These are phyloP conservation scores for Solanum hybrid DNA, from an alignment of 305 asterid genomes.

Conservation along the genomic window DNA sequence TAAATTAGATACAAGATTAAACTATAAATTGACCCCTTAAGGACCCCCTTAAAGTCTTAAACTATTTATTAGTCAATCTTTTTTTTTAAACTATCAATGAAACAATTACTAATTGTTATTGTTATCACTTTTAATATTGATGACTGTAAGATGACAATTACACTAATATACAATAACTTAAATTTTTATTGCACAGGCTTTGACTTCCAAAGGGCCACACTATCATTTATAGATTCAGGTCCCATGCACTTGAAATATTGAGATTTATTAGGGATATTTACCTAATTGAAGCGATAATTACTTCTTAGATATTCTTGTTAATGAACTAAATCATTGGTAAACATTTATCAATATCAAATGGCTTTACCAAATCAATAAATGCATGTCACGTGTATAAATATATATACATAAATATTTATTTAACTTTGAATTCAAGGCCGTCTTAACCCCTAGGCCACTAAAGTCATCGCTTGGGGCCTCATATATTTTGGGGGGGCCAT, in stretches of 20 bases:
- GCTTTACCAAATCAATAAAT: not conserved
- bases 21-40: not conserved
- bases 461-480: accelerated
- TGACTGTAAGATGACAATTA: not conserved
- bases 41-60: not conserved
- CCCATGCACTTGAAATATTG: not conserved
- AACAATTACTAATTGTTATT: not conserved
- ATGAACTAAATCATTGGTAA: not conserved
- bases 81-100: not conserved
- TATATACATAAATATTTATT: not conserved
- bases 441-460: no score
- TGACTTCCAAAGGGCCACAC: not conserved
- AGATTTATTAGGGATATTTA: not conserved
- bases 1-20: not conserved
- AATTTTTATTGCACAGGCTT: not conserved
- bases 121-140: not conserved
- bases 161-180: not conserved
- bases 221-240: no score
- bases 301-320: not conserved
- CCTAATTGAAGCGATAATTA: not conserved
- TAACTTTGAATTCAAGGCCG: not conserved
- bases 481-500: no score
- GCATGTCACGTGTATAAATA: not conserved
- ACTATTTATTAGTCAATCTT: not conserved
- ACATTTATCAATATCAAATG: not conserved